Evolutionary conservation across 2,329 filamentous ascomycete species (phyloP).

Genomic region (Colletotrichum scovillei): DNA sequence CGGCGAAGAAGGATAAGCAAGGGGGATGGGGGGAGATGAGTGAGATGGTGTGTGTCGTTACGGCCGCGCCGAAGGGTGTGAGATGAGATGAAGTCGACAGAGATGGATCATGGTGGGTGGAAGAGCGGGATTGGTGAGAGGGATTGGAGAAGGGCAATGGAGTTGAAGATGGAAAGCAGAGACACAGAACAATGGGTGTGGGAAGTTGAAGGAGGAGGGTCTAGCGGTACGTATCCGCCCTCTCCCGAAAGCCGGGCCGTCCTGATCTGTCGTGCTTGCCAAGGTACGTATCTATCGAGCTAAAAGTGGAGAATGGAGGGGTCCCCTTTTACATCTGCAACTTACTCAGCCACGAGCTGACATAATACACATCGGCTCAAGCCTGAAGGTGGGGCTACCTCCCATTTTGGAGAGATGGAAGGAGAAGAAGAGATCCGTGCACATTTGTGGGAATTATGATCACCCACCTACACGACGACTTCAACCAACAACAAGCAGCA

Average conservation of each 20-base stretch:
- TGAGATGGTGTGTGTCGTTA: conserved; percentile 1
- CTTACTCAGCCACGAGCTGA: conserved; percentile 11
- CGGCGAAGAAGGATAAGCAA: conserved; percentile 7
- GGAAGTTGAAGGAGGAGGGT: neutral
- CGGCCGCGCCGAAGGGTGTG: conserved; percentile 19
- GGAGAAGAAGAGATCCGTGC: neutral
- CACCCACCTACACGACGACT: neutral
- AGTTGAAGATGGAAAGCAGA: neutral
- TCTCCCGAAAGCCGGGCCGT: neutral
- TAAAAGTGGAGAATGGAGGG: neutral
- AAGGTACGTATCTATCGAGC: neutral
- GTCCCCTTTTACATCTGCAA: neutral
- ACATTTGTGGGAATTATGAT: conserved; percentile 4
- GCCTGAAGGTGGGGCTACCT: neutral
- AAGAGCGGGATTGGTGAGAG: neutral
- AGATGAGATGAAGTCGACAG: conserved; percentile 17
- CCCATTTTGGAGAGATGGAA: neutral
- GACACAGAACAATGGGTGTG: neutral
- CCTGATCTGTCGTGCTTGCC: conserved; percentile 6
- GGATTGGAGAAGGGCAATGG: neutral
- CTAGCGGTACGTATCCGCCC: neutral
- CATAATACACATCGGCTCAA: conserved; percentile 12
- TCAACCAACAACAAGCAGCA: too few relatives aligned
- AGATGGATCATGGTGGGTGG: neutral
- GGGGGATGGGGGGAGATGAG: neutral